phyloP scores from a whole-genome alignment of 2,329 filamentous ascomycete genomes.

The Diaporthe destruens region DNA sequence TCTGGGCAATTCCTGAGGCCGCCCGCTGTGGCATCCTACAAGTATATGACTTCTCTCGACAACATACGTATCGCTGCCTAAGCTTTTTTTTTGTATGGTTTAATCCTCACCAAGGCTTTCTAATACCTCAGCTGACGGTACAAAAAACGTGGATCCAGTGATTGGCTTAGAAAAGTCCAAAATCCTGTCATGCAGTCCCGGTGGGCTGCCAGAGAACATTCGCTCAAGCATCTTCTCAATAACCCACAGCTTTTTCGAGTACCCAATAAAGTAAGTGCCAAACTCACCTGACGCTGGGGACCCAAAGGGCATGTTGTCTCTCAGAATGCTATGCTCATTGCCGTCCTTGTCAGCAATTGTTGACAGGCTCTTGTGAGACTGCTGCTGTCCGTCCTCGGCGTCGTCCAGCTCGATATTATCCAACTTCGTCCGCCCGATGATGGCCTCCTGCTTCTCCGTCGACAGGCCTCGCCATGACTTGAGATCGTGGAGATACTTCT shows the following conservation, averaged over 20 bases:
- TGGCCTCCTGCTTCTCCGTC: constrained; percentile 13
- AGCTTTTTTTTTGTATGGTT: too few relatives aligned
- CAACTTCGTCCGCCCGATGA: constrained; percentile 5
- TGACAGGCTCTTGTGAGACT: background rate
- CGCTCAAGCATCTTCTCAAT: constrained; percentile 12
- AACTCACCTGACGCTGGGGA: background rate
- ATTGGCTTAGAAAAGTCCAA: background rate
- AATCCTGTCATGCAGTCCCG: constrained; percentile 4
- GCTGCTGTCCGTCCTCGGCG: background rate
- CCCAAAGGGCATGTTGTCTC: constrained; percentile 5
- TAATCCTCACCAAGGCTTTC: background rate
- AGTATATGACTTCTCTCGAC: background rate
- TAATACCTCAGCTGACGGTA: constrained; percentile 5
- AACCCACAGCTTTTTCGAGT: constrained; percentile 2
- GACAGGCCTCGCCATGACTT: constrained; percentile 7
- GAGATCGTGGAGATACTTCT: constrained; percentile 1
- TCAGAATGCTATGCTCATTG: background rate
- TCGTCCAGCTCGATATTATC: constrained; percentile 4
- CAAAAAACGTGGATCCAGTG: background rate
- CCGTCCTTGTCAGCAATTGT: background rate
- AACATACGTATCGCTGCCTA: too few relatives aligned
- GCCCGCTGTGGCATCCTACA: background rate
- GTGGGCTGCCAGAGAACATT: background rate
- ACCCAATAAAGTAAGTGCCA: constrained; percentile 7
- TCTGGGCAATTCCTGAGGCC: background rate